A percentile compares a stretch with the other conserved stretches of the same genome.
Conservation (phyloP, 2,329 filamentous ascomycete genomes). For the Fusarium tupiense region DNA sequence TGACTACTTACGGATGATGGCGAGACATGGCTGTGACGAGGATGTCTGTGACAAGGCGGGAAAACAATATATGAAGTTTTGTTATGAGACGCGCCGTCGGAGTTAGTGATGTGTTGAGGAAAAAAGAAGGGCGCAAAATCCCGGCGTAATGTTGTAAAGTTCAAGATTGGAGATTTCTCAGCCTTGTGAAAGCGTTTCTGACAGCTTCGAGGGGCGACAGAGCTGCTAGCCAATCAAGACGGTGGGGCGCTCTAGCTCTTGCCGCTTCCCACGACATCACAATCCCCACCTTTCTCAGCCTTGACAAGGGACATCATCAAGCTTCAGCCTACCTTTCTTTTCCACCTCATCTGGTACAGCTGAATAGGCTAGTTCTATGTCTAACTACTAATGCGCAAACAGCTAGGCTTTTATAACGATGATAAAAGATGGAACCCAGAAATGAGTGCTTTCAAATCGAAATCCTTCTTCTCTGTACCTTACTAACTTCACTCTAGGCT, state of each 20-base stretch:
- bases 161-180: conserved; percentile 52
- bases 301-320: conserved; percentile 35
- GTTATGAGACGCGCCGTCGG: background rate
- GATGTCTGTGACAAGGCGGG: background rate
- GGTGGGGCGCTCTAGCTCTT: conserved; percentile 28
- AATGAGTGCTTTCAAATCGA: conserved; percentile 32
- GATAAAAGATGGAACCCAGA: conserved; percentile 31
- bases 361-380: background rate
- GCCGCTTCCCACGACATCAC: conserved; percentile 17
- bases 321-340: background rate
- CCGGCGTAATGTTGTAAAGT: conserved; percentile 26
- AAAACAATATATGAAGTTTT: background rate
- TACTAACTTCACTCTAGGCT: conserved; percentile 35
- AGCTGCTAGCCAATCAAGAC: conserved; percentile 36
- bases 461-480: background rate
- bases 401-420: background rate
- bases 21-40: conserved; percentile 76
- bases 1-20: conserved; percentile 81
- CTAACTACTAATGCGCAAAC: background rate
- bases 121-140: conserved; percentile 2
- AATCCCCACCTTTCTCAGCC: conserved; percentile 44
- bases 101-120: conserved; percentile 8
- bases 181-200: conserved; percentile 53
- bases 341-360: background rate
- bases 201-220: conserved; percentile 32